Evolutionary conservation across 2,329 filamentous ascomycete genomes (phyloP), one percentile per base, ranked within the genome.

Genomic region (Aspergillus latus): DNA sequence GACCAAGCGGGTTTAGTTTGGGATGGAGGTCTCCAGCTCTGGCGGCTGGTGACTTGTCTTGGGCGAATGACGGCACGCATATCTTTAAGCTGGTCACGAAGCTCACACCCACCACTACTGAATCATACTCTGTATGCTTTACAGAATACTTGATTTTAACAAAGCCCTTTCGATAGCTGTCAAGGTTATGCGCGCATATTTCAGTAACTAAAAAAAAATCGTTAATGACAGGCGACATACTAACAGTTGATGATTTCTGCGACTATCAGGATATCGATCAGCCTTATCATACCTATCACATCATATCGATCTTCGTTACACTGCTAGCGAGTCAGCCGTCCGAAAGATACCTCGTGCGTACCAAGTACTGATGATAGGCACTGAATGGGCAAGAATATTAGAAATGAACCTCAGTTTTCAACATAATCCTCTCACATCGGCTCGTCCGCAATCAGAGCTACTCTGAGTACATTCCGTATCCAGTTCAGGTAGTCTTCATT

Each of bases 21-120:
- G 43, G n/a, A 48, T 30, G 40, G 52, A 21, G 37, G 26, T 53
- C 44, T 48, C 56, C 40, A 46, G 47, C 40, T 36, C 15, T 32
- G 43, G 47, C 53, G 42, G 48, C 45, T 52, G 49, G 57, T 46
- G 52, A 48, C 57, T 50, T 40, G 47, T 29, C 32, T 42, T 48
- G 58, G 56, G 56, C 60, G 55, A 60, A 60, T 59, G 60, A 60
- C 52, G 51, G 58, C 49, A 40, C 55, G 45, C 56, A 47, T 56
- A 56, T 54, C 48, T 57, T 21, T 30, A 49, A 52, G 48, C 51
- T 34, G 28, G 47, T 45, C 32, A 28, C 46, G 40, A 48, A 37
- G 44, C 49, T 47, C 53, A 51, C 29, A 44, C 16, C 40, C 30
- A 42, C 46, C 21, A 49, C 46, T 13, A 34, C 28, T 36, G 21